Percentiles rank a stretch among this genome's conserved stretches.
Evolutionary conservation across 257 asterid species (phyloP).

Genomic region (Solanum gracilifrons): DNA sequence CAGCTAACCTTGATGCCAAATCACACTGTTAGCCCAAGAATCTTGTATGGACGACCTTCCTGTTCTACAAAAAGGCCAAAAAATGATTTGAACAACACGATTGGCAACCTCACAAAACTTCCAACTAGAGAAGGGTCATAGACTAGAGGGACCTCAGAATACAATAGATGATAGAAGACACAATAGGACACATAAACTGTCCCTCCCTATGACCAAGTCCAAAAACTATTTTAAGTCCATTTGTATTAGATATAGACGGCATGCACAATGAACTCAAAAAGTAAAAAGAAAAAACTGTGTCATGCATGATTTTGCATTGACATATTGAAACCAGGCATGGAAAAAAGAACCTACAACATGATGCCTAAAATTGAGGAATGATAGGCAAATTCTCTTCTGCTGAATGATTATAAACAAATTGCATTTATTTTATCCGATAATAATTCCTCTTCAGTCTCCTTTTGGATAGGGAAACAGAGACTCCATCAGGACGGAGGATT

Average conservation of each 20-base stretch:
- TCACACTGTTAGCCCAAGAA: constrained; percentile 66
- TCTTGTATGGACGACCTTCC: constrained; percentile 75
- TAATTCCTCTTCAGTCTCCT: neutral
- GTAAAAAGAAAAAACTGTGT: neutral
- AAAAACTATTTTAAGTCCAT: neutral
- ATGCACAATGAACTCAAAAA: neutral
- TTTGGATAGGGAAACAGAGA: neutral
- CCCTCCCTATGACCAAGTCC: neutral
- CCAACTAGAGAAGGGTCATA: neutral
- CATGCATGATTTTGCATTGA: neutral
- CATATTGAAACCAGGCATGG: neutral
- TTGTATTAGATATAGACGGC: neutral
- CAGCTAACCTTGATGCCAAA: constrained; percentile 79
- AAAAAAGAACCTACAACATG: neutral
- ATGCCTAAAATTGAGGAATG: neutral
- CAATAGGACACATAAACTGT: neutral
- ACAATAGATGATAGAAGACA: neutral
- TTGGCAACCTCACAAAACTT: neutral
- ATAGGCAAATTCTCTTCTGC: neutral
- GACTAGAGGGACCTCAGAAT: neutral
- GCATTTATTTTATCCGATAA: neutral
- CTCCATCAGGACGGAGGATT: neutral
- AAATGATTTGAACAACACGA: constrained; percentile 7
- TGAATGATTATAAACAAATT: neutral
- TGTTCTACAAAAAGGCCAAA: constrained; percentile 41